Base-by-base conservation (phyloP, 768 basidiomycete genomes). In the Leccinum uliginosum region DNA sequence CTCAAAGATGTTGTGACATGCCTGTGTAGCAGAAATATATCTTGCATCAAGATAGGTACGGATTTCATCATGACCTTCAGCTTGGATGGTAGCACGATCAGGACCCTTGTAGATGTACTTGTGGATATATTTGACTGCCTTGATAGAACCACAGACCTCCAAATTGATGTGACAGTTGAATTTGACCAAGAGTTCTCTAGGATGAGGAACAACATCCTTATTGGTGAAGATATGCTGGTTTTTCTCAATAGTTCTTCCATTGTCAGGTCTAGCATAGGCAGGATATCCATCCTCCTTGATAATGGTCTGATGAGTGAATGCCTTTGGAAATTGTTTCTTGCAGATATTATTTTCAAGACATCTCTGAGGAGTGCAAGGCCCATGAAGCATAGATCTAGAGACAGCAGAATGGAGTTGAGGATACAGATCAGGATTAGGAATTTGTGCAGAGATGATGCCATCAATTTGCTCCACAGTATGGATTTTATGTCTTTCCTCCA, bases 321-420 rank as follows among this genome's bases (percentile, higher is more conserved):
- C n/a, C 40, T 43, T 21, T 10, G 40, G 40, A 43, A 43, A 43
- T 0, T 19, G 10, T 19, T 43, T 43, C 19, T 43, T 43, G 40
- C 40, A 43, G 19, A 43, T 19, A 43, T 44, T 44, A 19, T 44
- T 44, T 11, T 44, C 43, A 44, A 44, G 17, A 44, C 43, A 44
- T 21, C 43, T 44, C 11, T 21, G 19, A 19, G n/a, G n/a, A 44
- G 19, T n/a, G 19, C 43, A 43, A 44, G 43, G 43, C n/a, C 43
- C 43, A 44, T 44, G 19, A 44, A 44, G 43, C 43, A 44, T 44
- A 5, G n/a, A 44, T 21, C 19, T 44, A 1, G 54, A 58, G 19
- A 82, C 74, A 14, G 49, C 50, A 40, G 45, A 29, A 21, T 57
- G 44, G 34, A 57, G 56, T 26, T 53, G 46, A 4, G 58, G 26